Conservation (phyloP, 2,329 filamentous ascomycete species). For the Alternaria gaisen region DNA sequence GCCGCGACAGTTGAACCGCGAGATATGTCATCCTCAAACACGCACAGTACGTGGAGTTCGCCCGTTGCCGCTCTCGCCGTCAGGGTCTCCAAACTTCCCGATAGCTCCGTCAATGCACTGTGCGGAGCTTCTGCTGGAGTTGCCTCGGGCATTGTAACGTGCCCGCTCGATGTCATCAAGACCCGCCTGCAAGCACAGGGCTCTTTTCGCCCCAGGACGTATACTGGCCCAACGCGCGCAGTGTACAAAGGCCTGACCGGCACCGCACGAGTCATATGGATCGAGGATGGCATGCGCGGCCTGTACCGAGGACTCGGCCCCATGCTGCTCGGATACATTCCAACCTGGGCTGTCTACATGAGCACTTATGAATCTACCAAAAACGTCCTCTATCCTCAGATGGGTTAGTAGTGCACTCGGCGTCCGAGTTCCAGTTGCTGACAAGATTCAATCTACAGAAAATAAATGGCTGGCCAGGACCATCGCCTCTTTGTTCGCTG, state of each 20-base stretch:
- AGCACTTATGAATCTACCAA: slow-evolving; percentile 94
- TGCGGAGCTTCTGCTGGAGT: slow-evolving; percentile 90
- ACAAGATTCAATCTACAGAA: slow-evolving; percentile 52
- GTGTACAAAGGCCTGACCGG: slow-evolving; percentile 88
- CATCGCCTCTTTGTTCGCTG: slow-evolving; percentile 89
- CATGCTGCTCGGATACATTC: slow-evolving; percentile 93
- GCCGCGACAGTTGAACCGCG: slow-evolving; percentile 21
- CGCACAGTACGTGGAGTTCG: slow-evolving; percentile 29
- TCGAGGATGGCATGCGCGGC: slow-evolving; percentile 85
- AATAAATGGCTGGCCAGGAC: slow-evolving; percentile 82
- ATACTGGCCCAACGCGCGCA: slow-evolving; percentile 59
- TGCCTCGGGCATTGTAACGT: slow-evolving; percentile 92
- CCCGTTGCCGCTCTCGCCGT: slow-evolving; percentile 49
- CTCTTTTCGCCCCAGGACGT: slow-evolving; percentile 70
- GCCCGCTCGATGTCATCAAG: slow-evolving; percentile 98
- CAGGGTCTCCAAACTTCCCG: slow-evolving; percentile 59
- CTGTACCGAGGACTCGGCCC: slow-evolving; percentile 94
- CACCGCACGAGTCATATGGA: slow-evolving; percentile 85
- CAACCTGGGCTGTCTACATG: slow-evolving; percentile 98
- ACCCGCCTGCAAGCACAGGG: slow-evolving; percentile 97
- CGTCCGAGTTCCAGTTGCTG: slow-evolving; percentile 11
- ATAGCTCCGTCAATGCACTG: slow-evolving; percentile 76
- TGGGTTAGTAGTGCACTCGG: slow-evolving; percentile 53
- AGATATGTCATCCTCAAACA: slow-evolving; percentile 30
- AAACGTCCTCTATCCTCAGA: slow-evolving; percentile 71